Base-by-base conservation (phyloP, 192 early-diverging fungal genomes). In the Linnemannia zychae region DNA sequence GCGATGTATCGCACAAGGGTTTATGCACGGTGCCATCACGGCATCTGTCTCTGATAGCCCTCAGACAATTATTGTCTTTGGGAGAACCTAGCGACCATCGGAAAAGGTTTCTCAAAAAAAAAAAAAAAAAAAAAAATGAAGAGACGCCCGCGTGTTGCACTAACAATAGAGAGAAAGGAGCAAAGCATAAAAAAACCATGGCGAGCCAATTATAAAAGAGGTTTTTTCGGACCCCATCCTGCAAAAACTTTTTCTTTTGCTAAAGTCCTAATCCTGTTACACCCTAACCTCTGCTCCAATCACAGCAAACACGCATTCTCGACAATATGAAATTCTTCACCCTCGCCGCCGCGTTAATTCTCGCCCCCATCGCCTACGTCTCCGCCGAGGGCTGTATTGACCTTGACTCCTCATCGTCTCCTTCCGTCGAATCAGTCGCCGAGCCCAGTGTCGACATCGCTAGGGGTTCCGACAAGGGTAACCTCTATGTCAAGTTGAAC, bases 401-500 rank as follows among this genome's bases (percentile, higher is more conserved):
- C 6, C 74, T 67, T 31, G 11, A 63, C 6, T n/a, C 37, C 4
- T 6, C 31, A 9, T 44, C 40, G n/a, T n/a, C n/a, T n/a, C 36
- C 15, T 20, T n/a, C 38, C 57, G 20, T 34, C 0, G 48, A 44
- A 16, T n/a, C n/a, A n/a, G 17, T 7, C 34, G 28, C 17, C 28
- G 53, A 34, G 11, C 57, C 77, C 17, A n/a, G 18, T 15, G 65
- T 72, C 63, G 52, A 52, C 37, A 36, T 38, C 6, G n/a, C n/a
- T n/a, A n/a, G n/a, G n/a, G 7, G 18, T 63, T 20, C 24, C 2
- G 44, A 72, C 53, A 75, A 76, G 48, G 82, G 77, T 17, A 34
- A 75, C 20, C 73, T 85, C 37, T 76, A 52, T 48, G 77, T 85
- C 77, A 70, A 76, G 68, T 46, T 84, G 36, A 84, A 84, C 72